These are phyloP conservation scores for Geotrichum candidum DNA, from an alignment of 1,139 yeast species.

Conservation along the genomic window DNA sequence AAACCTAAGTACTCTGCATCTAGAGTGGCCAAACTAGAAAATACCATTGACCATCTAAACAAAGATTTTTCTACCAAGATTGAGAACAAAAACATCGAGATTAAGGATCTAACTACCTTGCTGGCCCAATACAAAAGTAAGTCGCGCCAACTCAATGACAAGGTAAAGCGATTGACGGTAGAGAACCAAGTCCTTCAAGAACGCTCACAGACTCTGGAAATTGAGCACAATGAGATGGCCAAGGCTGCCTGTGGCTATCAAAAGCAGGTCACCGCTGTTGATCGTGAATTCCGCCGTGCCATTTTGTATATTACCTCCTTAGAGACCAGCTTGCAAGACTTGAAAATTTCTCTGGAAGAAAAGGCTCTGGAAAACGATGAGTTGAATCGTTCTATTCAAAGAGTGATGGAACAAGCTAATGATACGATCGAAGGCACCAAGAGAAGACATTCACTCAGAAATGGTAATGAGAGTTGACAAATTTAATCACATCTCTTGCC, in stretches of 20 bases:
- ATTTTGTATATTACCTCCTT: conserved; percentile 27
- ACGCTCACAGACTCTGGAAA: conserved; percentile 9
- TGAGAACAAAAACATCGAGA: not conserved
- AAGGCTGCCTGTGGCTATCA: conserved; percentile 17
- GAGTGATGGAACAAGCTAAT: conserved; percentile 35
- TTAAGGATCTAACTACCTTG: not conserved
- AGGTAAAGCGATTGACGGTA: conserved; percentile 15
- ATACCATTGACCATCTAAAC: not conserved
- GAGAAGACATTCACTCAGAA: conserved; percentile 16
- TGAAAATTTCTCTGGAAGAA: conserved; percentile 35
- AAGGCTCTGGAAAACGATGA: conserved; percentile 37
- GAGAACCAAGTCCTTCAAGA: conserved; percentile 16
- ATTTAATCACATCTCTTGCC: not conserved
- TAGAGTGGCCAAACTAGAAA: not conserved
- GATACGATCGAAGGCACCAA: conserved; percentile 32
- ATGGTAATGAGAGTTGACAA: not conserved
- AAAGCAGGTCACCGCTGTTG: conserved; percentile 27
- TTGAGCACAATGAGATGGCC: not conserved
- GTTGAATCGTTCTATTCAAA: conserved; percentile 29
- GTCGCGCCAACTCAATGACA: not conserved
- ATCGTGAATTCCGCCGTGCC: conserved; percentile 28
- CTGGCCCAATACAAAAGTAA: not conserved
- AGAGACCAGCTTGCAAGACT: conserved; percentile 32
- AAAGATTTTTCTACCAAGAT: not conserved
- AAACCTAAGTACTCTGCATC: not conserved